Evolutionary conservation across 495 filamentous ascomycete genomes (phyloP), one percentile per base, ranked within the genome.

Genomic region (Penicillium canariense): DNA sequence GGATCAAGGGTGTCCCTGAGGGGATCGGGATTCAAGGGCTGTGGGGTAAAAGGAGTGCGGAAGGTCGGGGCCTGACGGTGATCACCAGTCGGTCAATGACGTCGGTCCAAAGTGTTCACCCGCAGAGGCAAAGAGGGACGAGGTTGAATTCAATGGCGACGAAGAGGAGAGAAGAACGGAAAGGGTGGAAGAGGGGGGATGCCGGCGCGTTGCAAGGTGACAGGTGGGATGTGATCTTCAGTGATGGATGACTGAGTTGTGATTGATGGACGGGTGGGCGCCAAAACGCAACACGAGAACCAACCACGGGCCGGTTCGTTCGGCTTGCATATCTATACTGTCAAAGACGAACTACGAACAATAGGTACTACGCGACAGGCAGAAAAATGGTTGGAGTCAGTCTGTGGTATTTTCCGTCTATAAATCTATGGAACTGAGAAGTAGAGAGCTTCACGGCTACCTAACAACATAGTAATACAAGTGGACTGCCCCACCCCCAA

Each of bases 381-480:
- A 25, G 38, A 42, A 42, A 22, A 42, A 42, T 42, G 23, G 14
- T 34, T 34, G 31, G 14, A 34, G 8, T 34, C 31, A 2, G 31
- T 34, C 31, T 9, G 8, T n/a, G n/a, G n/a, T n/a, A n/a, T n/a
- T n/a, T n/a, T n/a, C n/a, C n/a, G n/a, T n/a, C n/a, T n/a, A 20
- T 4, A 22, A 23, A 34, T 22, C 27, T 25, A 12, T 49, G 26
- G 9, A 43, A 38, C 44, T 35, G 44, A 51, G 42, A 58, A 65
- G 60, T 51, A 54, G 60, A 67, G 63, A 68, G 59, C 58, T 65
- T 65, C 54, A 56, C 54, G 46, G 46, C 31, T 54, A 59, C 58
- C 53, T 62, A 60, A 58, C 38, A 57, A 23, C 49, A 50, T 65
- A 61, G 44, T 63, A 68, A 62, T 67, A 67, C 64, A 67, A 48